Base-by-base conservation (phyloP, 2,329 filamentous ascomycete species). In the Cercospora sp. region DNA sequence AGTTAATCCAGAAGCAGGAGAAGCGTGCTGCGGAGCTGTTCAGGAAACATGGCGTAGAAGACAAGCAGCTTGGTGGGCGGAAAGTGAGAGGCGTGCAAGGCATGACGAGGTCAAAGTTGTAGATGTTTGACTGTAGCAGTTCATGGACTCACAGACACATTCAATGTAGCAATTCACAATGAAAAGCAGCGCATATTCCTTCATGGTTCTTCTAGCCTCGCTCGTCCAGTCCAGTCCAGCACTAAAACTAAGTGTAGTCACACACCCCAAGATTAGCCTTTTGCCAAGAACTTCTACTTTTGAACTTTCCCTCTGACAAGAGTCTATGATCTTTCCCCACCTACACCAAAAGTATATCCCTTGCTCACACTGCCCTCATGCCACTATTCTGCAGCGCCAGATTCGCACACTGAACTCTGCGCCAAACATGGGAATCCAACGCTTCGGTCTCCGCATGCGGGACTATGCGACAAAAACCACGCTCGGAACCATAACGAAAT, bases 1-100 rank as follows among this genome's bases (percentile, higher is more conserved):
- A 84, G 69, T 86, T 86, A 77, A 88, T 93, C 66, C 81, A 85
- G 73, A 83, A 81, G 77, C 91, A 94, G 83, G 85, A 84, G 78
- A 81, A 84, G 75, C 89, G 86, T 83, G 86, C 89, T 16, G 86
- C 87, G 74, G 83, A 89, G 82, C 75, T 94, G 79, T 84, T 92
- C 77, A 86, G 83, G 78, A 79, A 88, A 79, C 88, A 89, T 76
- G 82, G 82, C 7, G 78, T 84, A 16, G 77, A 80, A 71, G 77
- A 79, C 20, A 77, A 71, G 76, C 78, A 79, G 66, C 68, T 84
- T 63, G 78, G 82, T 71, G 75, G 81, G 69, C 77, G 75, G 28
- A 79, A 75, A 60, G 78, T 75, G 5, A 64, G 66, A 10, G 70
- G 69, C 5, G 64, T 67, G 18, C 65, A 73, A 51, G 66, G 66